Percentiles rank a stretch among this genome's conserved stretches.
These are phyloP conservation scores for Cryptosporidium bovis DNA, from an alignment of 169 alveolate genomes.

Conservation along the genomic window DNA sequence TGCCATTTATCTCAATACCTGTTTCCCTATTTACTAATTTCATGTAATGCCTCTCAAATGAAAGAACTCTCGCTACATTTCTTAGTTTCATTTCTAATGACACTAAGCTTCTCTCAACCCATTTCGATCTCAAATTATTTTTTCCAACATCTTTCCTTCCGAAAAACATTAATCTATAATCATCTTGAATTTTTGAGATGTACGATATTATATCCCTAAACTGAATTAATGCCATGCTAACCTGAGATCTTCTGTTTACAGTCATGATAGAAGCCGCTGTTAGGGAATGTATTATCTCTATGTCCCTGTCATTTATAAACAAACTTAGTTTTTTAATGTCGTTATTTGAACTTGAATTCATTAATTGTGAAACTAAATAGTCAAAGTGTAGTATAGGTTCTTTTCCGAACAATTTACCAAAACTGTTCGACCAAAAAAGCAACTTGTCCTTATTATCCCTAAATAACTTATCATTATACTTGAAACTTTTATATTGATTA, in stretches of 20 bases:
- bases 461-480: not conserved
- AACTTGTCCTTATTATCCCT: not conserved
- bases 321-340: conserved; percentile 33
- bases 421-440: conserved; percentile 35
- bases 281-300: conserved; percentile 47
- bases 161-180: not conserved
- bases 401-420: conserved; percentile 25
- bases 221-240: conserved; percentile 56
- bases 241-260: conserved; percentile 54
- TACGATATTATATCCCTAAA: conserved; percentile 46
- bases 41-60: conserved; percentile 26
- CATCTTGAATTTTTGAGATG: conserved; percentile 28
- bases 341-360: conserved; percentile 28
- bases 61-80: conserved; percentile 63
- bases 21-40: not conserved
- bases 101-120: conserved; percentile 18
- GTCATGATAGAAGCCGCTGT: conserved; percentile 71
- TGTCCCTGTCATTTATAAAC: conserved; percentile 26
- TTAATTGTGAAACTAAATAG: conserved; percentile 44
- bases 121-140: not conserved
- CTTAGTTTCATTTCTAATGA: conserved; percentile 54
- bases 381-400: conserved; percentile 63
- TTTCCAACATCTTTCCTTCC: not conserved
- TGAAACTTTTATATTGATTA: not conserved
- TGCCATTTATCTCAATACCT: not conserved